A percentile compares a stretch with the other conserved stretches of the same genome.
Conservation (phyloP, 352 stramenopile genomes). For the Pythium utonaiense region DNA sequence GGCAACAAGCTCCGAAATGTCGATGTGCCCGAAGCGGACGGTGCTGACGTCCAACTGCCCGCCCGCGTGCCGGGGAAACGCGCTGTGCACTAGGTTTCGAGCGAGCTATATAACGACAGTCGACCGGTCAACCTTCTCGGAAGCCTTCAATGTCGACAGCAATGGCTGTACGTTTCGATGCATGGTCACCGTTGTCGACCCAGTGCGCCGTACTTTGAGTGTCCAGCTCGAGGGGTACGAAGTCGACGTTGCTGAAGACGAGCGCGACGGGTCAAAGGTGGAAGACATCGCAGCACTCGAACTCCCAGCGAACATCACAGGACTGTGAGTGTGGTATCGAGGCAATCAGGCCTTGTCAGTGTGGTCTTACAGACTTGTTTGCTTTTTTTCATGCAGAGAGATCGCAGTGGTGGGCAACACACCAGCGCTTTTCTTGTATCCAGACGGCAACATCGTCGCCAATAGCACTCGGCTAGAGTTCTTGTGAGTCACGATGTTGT, state of each 20-base stretch:
- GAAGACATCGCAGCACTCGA: constrained; percentile 11
- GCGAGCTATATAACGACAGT: not conserved
- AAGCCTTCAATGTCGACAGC: not conserved
- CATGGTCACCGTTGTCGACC: not conserved
- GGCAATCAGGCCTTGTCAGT: too few species aligned
- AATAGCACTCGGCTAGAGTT: constrained; percentile 8
- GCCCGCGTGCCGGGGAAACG: not conserved
- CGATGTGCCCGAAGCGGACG: not conserved
- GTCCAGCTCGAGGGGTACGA: not conserved
- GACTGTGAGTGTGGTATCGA: constrained; percentile 7
- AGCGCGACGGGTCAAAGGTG: not conserved
- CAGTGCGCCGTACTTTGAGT: not conserved
- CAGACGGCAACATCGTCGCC: constrained; percentile 8
- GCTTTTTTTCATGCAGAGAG: not conserved
- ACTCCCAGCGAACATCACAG: constrained; percentile 3
- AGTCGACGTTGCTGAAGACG: not conserved
- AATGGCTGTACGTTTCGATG: constrained; percentile 10
- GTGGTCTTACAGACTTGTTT: not conserved
- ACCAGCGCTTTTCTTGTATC: not conserved
- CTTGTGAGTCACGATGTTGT: constrained; percentile 1
- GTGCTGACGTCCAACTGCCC: constrained; percentile 7
- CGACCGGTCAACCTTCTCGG: not conserved
- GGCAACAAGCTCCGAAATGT: not conserved
- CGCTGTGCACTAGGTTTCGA: constrained; percentile 1
- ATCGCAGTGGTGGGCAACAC: not conserved